Conservation (phyloP, 1,284 basidiomycete species). For the Boletellus sp. region DNA sequence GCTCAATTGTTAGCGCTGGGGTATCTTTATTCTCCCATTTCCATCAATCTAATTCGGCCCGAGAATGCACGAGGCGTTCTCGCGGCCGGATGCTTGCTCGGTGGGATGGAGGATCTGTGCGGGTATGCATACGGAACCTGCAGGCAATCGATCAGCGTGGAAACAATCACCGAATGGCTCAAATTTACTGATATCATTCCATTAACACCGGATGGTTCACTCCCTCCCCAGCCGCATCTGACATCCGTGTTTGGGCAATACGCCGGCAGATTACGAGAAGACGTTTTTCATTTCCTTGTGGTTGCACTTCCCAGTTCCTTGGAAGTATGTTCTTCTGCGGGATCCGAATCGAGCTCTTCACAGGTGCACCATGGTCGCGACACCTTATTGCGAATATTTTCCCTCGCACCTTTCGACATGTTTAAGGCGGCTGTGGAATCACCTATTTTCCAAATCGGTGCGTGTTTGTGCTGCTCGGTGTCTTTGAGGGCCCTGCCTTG, state of each 20-base stretch:
- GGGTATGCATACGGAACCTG: conserved; percentile 75
- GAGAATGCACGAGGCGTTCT: conserved; percentile 80
- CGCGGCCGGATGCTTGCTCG: conserved; percentile 76
- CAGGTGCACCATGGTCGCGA: conserved; percentile 51
- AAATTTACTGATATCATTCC: conserved; percentile 67
- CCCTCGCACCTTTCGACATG: conserved; percentile 75
- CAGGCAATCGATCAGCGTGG: conserved; percentile 67
- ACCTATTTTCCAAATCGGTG: conserved; percentile 72
- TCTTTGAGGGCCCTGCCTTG: conserved; percentile 7
- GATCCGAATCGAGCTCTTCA: conserved; percentile 36
- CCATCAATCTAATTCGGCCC: conserved; percentile 62
- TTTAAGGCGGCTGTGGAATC: conserved; percentile 79
- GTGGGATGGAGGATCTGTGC: conserved; percentile 81
- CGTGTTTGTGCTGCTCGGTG: conserved; percentile 28
- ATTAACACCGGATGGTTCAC: conserved; percentile 47
- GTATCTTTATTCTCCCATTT: conserved; percentile 73
- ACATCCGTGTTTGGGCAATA: conserved; percentile 69
- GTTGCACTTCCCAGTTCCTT: conserved; percentile 65
- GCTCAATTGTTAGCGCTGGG: conserved; percentile 59
- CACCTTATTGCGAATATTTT: conserved; percentile 64
- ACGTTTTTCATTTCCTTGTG: conserved; percentile 74
- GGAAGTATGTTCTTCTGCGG: conserved; percentile 42
- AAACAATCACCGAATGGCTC: conserved; percentile 72
- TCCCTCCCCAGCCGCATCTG: conserved; percentile 48
- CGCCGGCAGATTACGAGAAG: conserved; percentile 62